A percentile compares a stretch with the other conserved stretches of the same genome.
Evolutionary conservation across 306 rosid genomes (phyloP).

Genomic region (Calophaca sinica): DNA sequence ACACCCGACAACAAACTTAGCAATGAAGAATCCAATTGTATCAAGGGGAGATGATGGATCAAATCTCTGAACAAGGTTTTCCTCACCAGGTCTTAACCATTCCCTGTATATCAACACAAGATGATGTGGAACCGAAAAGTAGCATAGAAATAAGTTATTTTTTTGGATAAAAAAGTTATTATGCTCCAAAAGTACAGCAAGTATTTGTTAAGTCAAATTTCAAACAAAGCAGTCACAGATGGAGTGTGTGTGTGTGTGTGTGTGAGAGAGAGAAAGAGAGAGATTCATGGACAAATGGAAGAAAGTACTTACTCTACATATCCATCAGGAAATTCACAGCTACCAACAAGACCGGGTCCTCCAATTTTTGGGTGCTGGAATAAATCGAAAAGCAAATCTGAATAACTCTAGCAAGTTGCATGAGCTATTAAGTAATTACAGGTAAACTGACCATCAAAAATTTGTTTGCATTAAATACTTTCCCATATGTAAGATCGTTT

Average conservation of each 20-base stretch:
- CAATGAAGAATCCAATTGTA: slow-evolving; percentile 93
- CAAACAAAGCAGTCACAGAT: slow-evolving; percentile 10
- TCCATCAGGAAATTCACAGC: slow-evolving; percentile 80
- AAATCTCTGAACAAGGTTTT: slow-evolving; percentile 93
- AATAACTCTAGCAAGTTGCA: slow-evolving; percentile 23
- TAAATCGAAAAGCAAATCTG: slow-evolving; percentile 38
- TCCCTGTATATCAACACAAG: slow-evolving; percentile 57
- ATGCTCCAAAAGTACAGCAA: slow-evolving; percentile 14
- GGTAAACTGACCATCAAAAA: too few species aligned
- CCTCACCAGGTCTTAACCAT: slow-evolving; percentile 94
- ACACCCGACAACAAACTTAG: slow-evolving; percentile 79
- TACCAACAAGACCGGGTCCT: slow-evolving; percentile 93
- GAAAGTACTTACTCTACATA: slow-evolving; percentile 70
- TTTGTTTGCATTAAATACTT: too few species aligned
- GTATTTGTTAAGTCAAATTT: slow-evolving; percentile 19
- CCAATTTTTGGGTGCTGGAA: slow-evolving; percentile 90
- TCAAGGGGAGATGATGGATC: slow-evolving; percentile 86
- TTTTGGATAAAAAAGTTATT: neutral
- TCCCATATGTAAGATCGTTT: too few species aligned
- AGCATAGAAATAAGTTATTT: neutral
- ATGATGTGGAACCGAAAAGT: slow-evolving; percentile 11
- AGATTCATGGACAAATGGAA: slow-evolving; percentile 29
- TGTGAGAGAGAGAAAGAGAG: neutral
- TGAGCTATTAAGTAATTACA: neutral
- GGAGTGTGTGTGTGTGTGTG: neutral